Percentiles rank a stretch among this genome's conserved stretches.
phyloP scores from a whole-genome alignment of 331 rosid genomes.

The Saraca asoca region DNA sequence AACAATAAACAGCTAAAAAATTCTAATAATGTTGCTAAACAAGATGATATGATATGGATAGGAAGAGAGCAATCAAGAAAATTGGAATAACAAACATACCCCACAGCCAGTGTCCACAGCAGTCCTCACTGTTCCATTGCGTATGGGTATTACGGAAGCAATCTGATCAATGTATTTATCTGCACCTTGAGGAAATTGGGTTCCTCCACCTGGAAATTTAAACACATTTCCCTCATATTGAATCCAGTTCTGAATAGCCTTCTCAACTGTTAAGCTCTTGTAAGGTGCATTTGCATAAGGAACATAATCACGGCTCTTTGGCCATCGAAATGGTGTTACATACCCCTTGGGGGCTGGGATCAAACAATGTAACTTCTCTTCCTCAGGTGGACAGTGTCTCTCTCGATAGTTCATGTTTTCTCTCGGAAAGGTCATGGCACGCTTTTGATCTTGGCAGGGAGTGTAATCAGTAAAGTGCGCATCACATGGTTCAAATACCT shows the following conservation, averaged over 20 bases:
- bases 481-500: conserved; percentile 60
- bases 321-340: conserved; percentile 97
- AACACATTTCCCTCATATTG: conserved; percentile 94
- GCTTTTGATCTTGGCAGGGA: conserved; percentile 94
- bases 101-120: conserved; percentile 98
- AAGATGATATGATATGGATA: conserved; percentile 20
- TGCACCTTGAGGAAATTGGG: conserved; percentile 98
- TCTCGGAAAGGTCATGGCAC: conserved; percentile 91
- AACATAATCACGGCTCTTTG: conserved; percentile 94
- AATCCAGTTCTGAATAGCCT: conserved; percentile 99
- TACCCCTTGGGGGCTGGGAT: conserved; percentile 95
- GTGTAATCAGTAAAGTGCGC: conserved; percentile 70
- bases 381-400: conserved; percentile 85
- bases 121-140: conserved; percentile 84
- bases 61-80: conserved; percentile 18
- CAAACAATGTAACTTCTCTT: conserved; percentile 82
- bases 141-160: conserved; percentile 91
- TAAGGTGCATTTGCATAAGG: conserved; percentile 97
- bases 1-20: conserved; percentile 33
- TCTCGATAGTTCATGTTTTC: conserved; percentile 83
- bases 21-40: neutral
- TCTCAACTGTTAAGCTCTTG: conserved; percentile 96
- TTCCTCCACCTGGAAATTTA: conserved; percentile 93
- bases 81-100: conserved; percentile 53
- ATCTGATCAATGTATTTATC: conserved; percentile 90